These are phyloP conservation scores for Suillus subaureus DNA, from an alignment of 768 basidiomycete species.

Conservation along the genomic window DNA sequence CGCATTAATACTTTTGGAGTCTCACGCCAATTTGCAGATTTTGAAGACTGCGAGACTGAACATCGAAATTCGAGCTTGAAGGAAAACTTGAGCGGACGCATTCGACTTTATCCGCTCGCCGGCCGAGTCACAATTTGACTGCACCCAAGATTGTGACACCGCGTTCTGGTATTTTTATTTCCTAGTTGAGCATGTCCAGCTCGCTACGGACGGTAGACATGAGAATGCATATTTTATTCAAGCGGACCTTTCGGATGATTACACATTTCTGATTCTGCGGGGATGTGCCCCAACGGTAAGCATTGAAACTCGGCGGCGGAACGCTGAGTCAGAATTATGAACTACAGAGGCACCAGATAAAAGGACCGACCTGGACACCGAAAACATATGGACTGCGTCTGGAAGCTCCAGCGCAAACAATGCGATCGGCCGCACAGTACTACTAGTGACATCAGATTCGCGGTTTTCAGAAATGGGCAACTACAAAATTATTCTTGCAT, in stretches of 20 bases:
- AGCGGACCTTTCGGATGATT: background rate
- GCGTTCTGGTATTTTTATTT: background rate
- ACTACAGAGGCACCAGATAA: background rate
- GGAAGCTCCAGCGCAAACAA: background rate
- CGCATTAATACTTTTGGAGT: background rate
- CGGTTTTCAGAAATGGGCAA: background rate
- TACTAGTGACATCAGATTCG: background rate
- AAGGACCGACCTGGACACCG: background rate
- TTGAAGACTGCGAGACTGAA: background rate
- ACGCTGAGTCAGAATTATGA: background rate
- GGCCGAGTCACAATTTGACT: background rate
- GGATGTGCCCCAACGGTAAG: background rate
- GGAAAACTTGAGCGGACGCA: background rate
- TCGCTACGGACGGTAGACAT: background rate
- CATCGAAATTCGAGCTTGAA: background rate
- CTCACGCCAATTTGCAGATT: constrained; percentile 1
- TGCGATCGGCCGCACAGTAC: background rate
- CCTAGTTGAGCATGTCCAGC: background rate
- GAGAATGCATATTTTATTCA: constrained; percentile 1
- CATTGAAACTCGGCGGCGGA: background rate
- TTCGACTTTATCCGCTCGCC: background rate
- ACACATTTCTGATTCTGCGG: background rate
- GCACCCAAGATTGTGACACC: too few relatives aligned
- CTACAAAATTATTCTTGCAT: background rate
- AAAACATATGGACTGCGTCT: background rate